These are phyloP conservation scores for Cocos nucifera DNA, from an alignment of 176 grass and related monocot species.

Conservation along the genomic window DNA sequence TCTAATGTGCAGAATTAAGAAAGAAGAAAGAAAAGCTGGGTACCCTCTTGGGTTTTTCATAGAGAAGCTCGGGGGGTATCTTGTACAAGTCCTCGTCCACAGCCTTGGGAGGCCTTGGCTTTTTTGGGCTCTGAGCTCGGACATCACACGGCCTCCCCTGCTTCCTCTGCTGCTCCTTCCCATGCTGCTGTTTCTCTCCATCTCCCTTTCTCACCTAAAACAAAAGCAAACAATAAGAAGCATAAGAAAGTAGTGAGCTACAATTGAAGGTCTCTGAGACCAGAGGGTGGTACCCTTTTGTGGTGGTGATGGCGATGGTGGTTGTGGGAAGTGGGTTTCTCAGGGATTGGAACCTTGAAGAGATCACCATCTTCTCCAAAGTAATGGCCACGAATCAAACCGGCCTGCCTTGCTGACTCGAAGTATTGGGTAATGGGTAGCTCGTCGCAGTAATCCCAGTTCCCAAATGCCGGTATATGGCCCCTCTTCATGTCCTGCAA, in stretches of 20 bases:
- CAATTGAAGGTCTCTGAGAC: too few species aligned
- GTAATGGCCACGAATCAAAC: constrained; percentile 38
- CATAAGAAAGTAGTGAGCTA: too few species aligned
- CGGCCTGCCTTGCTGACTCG: constrained; percentile 55
- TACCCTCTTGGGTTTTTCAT: constrained; percentile 49
- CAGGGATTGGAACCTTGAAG: constrained; percentile 19
- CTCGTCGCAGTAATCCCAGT: constrained; percentile 64
- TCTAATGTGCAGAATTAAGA: not conserved
- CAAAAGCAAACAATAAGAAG: not conserved
- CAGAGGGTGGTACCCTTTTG: constrained; percentile 15
- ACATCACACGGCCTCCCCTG: not conserved
- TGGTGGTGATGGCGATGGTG: not conserved
- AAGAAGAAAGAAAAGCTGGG: not conserved
- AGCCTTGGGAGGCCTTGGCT: constrained; percentile 13
- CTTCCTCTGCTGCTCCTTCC: constrained; percentile 6
- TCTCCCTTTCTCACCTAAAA: constrained; percentile 35
- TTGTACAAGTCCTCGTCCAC: constrained; percentile 77
- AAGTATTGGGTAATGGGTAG: constrained; percentile 73
- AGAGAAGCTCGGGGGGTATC: constrained; percentile 38
- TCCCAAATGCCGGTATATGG: constrained; percentile 50
- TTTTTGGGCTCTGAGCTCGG: not conserved
- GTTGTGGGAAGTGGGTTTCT: constrained; percentile 26
- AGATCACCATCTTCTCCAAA: constrained; percentile 15
- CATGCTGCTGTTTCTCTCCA: constrained; percentile 23
- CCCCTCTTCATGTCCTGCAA: constrained; percentile 39